Conservation (phyloP, 768 basidiomycete species). For the Coprinopsis strossmayeri region DNA sequence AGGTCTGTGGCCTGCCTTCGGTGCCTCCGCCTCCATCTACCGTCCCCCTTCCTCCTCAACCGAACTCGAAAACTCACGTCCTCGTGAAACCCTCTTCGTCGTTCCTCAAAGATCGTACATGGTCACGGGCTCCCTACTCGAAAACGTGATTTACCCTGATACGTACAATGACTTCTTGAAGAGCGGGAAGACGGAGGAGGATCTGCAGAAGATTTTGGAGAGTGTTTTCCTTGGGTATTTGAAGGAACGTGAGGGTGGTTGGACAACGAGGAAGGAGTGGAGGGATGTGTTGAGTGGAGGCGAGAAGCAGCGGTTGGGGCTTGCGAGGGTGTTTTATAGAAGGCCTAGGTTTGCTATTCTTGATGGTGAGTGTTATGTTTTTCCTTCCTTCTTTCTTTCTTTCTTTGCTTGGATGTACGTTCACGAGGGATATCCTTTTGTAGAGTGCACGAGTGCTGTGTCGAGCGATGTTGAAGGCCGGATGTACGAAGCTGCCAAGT, state of each 20-base stretch:
- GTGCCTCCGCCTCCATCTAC: slow-evolving; percentile 17
- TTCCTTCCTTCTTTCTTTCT: too few species aligned
- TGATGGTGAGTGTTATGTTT: slow-evolving; percentile 53
- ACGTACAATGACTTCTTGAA: slow-evolving; percentile 67
- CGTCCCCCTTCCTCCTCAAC: slow-evolving; percentile 2
- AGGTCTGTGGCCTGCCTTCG: slow-evolving; percentile 75
- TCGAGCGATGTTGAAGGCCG: slow-evolving; percentile 93
- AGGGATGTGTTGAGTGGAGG: slow-evolving; percentile 93
- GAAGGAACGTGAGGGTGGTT: slow-evolving; percentile 83
- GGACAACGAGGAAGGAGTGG: slow-evolving; percentile 91
- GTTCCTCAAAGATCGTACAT: slow-evolving; percentile 94
- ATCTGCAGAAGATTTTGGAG: slow-evolving; percentile 71
- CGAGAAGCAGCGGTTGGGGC: slow-evolving; percentile 94
- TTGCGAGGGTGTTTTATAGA: slow-evolving; percentile 93
- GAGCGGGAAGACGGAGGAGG: slow-evolving; percentile 54
- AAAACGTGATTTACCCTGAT: slow-evolving; percentile 93
- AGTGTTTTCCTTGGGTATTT: slow-evolving; percentile 82
- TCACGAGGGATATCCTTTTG: too few species aligned
- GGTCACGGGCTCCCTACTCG: slow-evolving; percentile 78
- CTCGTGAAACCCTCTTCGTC: slow-evolving; percentile 61
- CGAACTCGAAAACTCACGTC: slow-evolving; percentile 4
- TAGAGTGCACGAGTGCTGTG: slow-evolving; percentile 93
- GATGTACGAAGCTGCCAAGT: slow-evolving; percentile 93
- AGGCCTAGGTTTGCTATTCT: slow-evolving; percentile 76
- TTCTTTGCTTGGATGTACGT: too few species aligned